Evolutionary conservation across 1,284 basidiomycete genomes (phyloP).

Genomic region (Tylopilus sp.): DNA sequence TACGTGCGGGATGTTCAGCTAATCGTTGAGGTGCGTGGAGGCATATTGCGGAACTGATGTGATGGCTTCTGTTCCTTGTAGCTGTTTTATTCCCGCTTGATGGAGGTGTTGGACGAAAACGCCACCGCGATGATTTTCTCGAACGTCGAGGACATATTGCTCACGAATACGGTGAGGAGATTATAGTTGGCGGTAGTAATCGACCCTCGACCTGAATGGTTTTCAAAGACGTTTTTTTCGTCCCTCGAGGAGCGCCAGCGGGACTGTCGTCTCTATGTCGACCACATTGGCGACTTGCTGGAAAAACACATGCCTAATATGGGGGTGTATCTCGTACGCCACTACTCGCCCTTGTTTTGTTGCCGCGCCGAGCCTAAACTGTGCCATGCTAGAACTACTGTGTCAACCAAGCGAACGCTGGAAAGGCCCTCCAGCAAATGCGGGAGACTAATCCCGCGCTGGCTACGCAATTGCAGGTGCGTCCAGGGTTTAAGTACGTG

Average conservation of each 20-base stretch:
- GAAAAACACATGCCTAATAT: conserved; percentile 72
- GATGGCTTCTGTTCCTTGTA: conserved; percentile 21
- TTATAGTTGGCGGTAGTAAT: background rate
- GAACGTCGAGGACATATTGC: conserved; percentile 87
- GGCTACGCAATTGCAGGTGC: conserved; percentile 64
- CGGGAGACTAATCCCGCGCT: conserved; percentile 67
- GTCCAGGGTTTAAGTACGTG: conserved; percentile 8
- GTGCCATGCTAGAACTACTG: conserved; percentile 72
- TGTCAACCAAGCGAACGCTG: conserved; percentile 81
- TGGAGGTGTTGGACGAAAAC: conserved; percentile 72
- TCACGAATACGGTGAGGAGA: conserved; percentile 73
- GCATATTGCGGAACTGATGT: background rate
- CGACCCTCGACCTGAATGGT: background rate
- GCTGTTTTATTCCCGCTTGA: conserved; percentile 81
- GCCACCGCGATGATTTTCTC: conserved; percentile 85
- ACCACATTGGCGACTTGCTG: conserved; percentile 84
- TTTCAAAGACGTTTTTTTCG: conserved; percentile 67
- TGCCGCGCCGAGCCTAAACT: background rate
- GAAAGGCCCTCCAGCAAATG: conserved; percentile 74
- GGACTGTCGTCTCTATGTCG: conserved; percentile 85
- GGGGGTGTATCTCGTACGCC: conserved; percentile 70
- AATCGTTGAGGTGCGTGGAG: conserved; percentile 68
- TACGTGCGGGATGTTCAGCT: conserved; percentile 90
- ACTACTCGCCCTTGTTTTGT: background rate
- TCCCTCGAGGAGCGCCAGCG: conserved; percentile 89